Base-by-base conservation (phyloP, 805 yeast genomes). In the Wickerhamomyces queroliae region DNA sequence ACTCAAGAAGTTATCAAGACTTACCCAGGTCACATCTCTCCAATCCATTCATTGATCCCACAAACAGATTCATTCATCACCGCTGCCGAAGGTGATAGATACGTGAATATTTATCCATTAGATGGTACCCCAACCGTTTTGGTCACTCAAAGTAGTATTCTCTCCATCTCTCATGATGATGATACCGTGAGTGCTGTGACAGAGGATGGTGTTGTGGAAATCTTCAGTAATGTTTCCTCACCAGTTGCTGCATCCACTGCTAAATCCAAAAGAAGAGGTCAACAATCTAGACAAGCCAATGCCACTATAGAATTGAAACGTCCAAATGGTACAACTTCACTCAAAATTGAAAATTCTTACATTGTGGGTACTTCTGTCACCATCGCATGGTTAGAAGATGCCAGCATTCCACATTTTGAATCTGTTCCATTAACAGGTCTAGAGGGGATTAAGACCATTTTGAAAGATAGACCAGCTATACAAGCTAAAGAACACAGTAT, bases 81-180 rank as follows among this genome's bases (percentile, higher is more conserved):
- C 1, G 73, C 83, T 37, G 95, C 96, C 2, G 66, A 67, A 26
- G 81, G 80, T 44, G 98, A 90, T 59, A 73, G 97, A 49, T 88
- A 86, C 58, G 70, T 89, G 48, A 87, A 87, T 56, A 65, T 84
- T 27, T 80, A 83, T 54, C 72, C 82, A 10, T 40, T 78, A 2
- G 61, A 67, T 3, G 36, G 36, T 2, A 40, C 56, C 4, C 56
- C 66, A n/a, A 67, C 80, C 3, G 84, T 89, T 3, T 72, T 87
- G 41, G 89, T 84, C 13, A 70, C 90, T 3, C 83, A 82, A 45
- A 68, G 87, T 13, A 74, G 83, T 36, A 77, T 86, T 12, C 41
- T 56, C 1, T 60, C 64, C 7, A 55, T 83, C 8, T 56, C 73
- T 0, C 60, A 67, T 41, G 68, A 64, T 5, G 56, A 56, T 17